phyloP scores from a whole-genome alignment of 129 eudicot genomes.

The Cynara cardunculus region DNA sequence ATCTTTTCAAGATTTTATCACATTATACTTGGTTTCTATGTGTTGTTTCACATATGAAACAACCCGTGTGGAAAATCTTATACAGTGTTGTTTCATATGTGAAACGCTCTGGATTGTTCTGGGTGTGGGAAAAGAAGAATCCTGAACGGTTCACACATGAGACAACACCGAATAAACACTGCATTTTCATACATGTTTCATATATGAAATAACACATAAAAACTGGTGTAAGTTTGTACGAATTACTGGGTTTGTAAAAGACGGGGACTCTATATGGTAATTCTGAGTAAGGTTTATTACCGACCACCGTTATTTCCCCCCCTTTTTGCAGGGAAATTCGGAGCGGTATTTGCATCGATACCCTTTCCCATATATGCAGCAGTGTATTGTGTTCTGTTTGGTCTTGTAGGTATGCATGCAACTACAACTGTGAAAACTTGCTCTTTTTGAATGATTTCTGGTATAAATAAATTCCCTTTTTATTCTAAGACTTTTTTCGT shows the following conservation, averaged over 20 bases:
- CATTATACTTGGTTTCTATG: neutral
- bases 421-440: neutral
- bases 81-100: neutral
- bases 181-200: too few species aligned
- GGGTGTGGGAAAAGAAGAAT: too few species aligned
- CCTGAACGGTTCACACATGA: neutral
- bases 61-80: neutral
- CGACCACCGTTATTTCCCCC: neutral
- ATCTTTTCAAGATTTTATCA: constrained; percentile 9
- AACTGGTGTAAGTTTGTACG: too few species aligned
- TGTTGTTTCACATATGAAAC: too few species aligned
- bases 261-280: neutral
- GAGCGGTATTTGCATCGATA: constrained; percentile 97
- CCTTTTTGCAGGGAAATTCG: constrained; percentile 80
- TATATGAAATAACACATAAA: too few species aligned
- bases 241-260: too few species aligned
- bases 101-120: neutral
- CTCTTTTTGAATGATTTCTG: neutral
- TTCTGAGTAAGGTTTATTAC: neutral
- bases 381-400: constrained; percentile 85
- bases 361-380: constrained; percentile 97
- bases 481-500: neutral
- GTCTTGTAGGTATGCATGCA: constrained; percentile 87
- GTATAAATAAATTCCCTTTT: neutral
- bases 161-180: too few species aligned